Evolutionary conservation across 768 basidiomycete species (phyloP).

Genomic region (Daedaleopsis sinensis): DNA sequence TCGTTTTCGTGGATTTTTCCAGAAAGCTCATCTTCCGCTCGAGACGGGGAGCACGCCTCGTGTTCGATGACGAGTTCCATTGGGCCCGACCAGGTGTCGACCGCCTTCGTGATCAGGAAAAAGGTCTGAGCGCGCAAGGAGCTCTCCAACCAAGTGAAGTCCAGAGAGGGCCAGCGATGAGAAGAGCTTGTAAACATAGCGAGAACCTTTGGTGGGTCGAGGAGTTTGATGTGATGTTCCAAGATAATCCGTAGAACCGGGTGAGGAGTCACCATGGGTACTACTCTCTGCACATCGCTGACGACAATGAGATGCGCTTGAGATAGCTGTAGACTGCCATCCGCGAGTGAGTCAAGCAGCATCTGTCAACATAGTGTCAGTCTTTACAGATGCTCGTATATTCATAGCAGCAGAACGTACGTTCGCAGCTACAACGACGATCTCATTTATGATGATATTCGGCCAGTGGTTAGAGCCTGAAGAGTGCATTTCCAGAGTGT

Average conservation of each 20-base stretch:
- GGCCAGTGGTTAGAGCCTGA: slow-evolving; percentile 31
- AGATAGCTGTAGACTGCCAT: slow-evolving; percentile 42
- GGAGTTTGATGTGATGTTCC: slow-evolving; percentile 41
- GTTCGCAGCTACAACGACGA: slow-evolving; percentile 44
- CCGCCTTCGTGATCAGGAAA: slow-evolving; percentile 7
- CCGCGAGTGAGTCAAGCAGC: slow-evolving; percentile 42
- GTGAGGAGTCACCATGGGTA: slow-evolving; percentile 34
- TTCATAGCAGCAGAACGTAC: slow-evolving; percentile 31
- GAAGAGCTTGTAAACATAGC: slow-evolving; percentile 13
- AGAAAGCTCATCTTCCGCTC: slow-evolving; percentile 45
- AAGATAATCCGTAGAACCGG: slow-evolving; percentile 48
- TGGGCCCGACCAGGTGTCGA: slow-evolving; percentile 1
- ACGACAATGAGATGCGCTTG: slow-evolving; percentile 51
- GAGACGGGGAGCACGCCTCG: slow-evolving; percentile 35
- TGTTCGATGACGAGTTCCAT: slow-evolving; percentile 52
- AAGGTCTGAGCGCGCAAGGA: slow-evolving; percentile 10
- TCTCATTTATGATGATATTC: slow-evolving; percentile 33
- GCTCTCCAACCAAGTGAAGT: slow-evolving; percentile 13
- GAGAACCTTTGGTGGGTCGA: slow-evolving; percentile 9
- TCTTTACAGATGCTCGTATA: slow-evolving; percentile 4
- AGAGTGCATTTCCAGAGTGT: slow-evolving; percentile 15
- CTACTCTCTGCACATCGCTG: slow-evolving; percentile 42
- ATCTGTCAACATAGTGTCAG: slow-evolving; percentile 31
- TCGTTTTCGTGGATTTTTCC: slow-evolving; percentile 51
- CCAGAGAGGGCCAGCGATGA: slow-evolving; percentile 14